Base-by-base conservation (phyloP, 345 rosid genomes). In the Eucalyptus cloeziana region DNA sequence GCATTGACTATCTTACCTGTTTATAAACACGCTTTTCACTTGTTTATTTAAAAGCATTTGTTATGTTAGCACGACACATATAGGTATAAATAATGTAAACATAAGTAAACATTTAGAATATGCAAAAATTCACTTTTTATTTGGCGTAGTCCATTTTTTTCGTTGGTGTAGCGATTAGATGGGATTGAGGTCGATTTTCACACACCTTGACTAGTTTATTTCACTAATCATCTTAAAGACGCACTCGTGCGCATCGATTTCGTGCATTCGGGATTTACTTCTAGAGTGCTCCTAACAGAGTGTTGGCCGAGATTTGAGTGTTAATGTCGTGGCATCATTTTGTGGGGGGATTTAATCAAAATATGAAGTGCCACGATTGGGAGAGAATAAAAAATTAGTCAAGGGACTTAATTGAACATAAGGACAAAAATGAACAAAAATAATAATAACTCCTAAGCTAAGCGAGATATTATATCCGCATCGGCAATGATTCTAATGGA, bases 51-150 rank as follows among this genome's bases (percentile, higher is more conserved):
- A 21, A 37, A 76, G 8, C 10, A 5, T 21, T 1, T 1, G 10
- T 21, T 11, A 6, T 2, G 45, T 37, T 21, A 21, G 14, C 83
- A 5, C 1, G 4, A 0, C 37, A 5, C 7, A 0, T 5, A 21
- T 10, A 37, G 3, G 2, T 3, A 37, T 19, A 76, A 76, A 76
- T 76, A 10, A 14, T 30, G 21, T n/a, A n/a, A 64, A 64, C 37
- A 30, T 7, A 13, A 64, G 2, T 1, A 13, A n/a, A 14, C 3
- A n/a, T n/a, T 64, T 30, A 14, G 7, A 13, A n/a, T 13, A n/a
- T 64, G 76, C 8, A 43, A 10, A 43, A 43, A 10, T 6, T 25
- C 8, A 10, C 43, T 81, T 81, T 40, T 10, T 22, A 13, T 3
- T 49, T 2, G 2, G 3, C 7, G 4, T 81, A 0, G 4, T 81